phyloP scores from a whole-genome alignment of 1,284 basidiomycete genomes.

The Pseudomicrostroma phylloplanum region DNA sequence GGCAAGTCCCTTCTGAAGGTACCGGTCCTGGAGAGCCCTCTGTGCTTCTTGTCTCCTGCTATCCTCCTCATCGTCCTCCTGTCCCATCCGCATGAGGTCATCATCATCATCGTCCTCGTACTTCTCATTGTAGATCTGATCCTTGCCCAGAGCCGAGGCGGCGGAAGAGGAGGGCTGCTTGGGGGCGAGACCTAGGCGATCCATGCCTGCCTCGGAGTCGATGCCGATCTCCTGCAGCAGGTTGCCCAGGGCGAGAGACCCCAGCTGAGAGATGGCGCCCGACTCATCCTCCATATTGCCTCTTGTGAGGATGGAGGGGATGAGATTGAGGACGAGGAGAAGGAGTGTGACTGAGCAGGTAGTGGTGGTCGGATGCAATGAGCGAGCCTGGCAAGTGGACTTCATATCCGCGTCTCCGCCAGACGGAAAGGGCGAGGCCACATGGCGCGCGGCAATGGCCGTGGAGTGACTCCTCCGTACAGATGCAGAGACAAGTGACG shows the following conservation, averaged over 20 bases:
- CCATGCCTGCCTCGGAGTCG: constrained; percentile 22
- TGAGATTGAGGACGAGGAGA: too few species aligned
- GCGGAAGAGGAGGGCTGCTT: constrained; percentile 7
- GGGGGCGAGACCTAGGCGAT: constrained; percentile 17
- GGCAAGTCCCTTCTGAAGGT: constrained; percentile 11
- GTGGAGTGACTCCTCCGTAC: too few species aligned
- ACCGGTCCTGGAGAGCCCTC: constrained; percentile 10
- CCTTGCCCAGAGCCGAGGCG: constrained; percentile 24
- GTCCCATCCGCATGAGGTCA: constrained; percentile 14
- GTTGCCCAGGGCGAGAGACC: constrained; percentile 46
- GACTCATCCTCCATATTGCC: constrained; percentile 43
- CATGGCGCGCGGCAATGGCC: too few species aligned
- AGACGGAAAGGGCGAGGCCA: too few species aligned
- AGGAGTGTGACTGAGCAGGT: too few species aligned
- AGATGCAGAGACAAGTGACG: too few species aligned
- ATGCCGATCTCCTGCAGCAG: constrained; percentile 46
- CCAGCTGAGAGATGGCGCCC: constrained; percentile 40
- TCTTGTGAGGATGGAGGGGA: too few species aligned
- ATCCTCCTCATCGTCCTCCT: constrained; percentile 12
- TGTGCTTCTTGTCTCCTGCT: neutral
- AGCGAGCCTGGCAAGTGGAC: too few species aligned
- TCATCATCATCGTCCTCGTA: constrained; percentile 45
- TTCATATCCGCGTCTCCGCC: too few species aligned
- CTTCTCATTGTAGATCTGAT: constrained; percentile 48
- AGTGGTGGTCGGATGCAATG: too few species aligned